Percentiles rank a stretch among this genome's conserved stretches.
phyloP scores from a whole-genome alignment of 2,329 filamentous ascomycete species.

The Hawksworthiomyces lignivorus region DNA sequence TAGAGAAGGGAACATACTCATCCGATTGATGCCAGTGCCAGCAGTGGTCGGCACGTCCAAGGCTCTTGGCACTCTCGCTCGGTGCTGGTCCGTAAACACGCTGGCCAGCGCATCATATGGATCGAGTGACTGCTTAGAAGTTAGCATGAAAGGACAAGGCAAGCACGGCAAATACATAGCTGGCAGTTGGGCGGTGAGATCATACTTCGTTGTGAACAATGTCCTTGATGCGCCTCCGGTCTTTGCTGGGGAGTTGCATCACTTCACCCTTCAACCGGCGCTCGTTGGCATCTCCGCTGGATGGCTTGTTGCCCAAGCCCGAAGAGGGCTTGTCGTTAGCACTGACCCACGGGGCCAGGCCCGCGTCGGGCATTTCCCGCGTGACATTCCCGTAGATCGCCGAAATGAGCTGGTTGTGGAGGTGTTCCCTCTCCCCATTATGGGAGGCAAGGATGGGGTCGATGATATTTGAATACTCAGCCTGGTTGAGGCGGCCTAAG shows the following conservation, averaged over 20 bases:
- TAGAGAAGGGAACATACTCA: conserved; percentile 68
- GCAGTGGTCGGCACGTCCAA: conserved; percentile 61
- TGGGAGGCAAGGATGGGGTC: conserved; percentile 51
- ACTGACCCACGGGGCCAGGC: conserved; percentile 63
- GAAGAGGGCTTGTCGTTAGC: conserved; percentile 60
- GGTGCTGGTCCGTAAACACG: conserved; percentile 44
- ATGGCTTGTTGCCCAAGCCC: conserved; percentile 50
- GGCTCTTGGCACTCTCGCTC: conserved; percentile 34
- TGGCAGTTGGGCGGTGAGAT: conserved; percentile 11
- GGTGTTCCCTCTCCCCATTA: conserved; percentile 52
- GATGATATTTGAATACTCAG: conserved; percentile 51
- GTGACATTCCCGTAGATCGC: conserved; percentile 64
- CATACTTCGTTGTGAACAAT: conserved; percentile 53
- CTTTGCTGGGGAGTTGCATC: conserved; percentile 61
- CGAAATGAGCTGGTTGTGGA: conserved; percentile 61
- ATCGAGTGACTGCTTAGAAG: conserved; percentile 36
- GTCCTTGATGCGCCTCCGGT: conserved; percentile 60
- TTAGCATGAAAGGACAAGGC: conserved; percentile 16
- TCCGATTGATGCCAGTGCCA: conserved; percentile 62
- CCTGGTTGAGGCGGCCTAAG: conserved; percentile 55
- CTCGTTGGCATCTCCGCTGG: conserved; percentile 58
- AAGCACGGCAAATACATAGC: not conserved
- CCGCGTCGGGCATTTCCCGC: conserved; percentile 59
- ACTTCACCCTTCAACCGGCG: conserved; percentile 60
- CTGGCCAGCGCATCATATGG: conserved; percentile 45